Evolutionary conservation across 2,329 filamentous ascomycete species (phyloP), one percentile per base, ranked within the genome.

Genomic region (Cadophora malorum): DNA sequence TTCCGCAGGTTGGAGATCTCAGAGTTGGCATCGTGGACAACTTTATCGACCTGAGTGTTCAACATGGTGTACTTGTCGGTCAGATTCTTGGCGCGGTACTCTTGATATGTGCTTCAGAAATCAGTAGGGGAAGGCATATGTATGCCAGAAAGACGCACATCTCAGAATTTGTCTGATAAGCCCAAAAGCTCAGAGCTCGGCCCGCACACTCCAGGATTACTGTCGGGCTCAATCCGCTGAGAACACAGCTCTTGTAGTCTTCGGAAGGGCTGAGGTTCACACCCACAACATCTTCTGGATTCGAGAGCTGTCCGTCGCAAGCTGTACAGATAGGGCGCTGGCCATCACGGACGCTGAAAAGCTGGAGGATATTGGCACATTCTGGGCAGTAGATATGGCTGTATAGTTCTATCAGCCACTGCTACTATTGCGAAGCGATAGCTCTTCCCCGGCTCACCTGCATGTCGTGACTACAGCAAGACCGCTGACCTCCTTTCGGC

Each of bases 191-290:
- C 71, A 97, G 79, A 0, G 90, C 93, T 72, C 92, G 86, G 5
- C 90, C 89, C 25, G 93, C 91, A 79, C 93, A 96, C 74, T 97
- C 94, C 85, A 97, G 93, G 71, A 97, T 91, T 35, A 90, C 84
- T 41, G 85, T 90, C 0, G 95, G 95, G 69, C 88, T 92, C 0
- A 97, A 81, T 0, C 95, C 95, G 75, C 92, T 93, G 12, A 97
- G 83, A 0, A 96, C 87, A 69, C 90, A 94, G 0, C 92, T 93
- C 79, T 97, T 97, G 83, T 96, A 97, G 72, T 96, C 93, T 75
- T 97, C 94, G 0, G 88, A 90, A 0, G 93, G 93, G 69, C 90
- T 91, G 50, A 97, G 83, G 35, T 88, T 85, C 0, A 90, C 86
- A 23, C 90, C 83, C 10, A 91, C 88, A 4, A 89, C 91, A 80